Percentiles rank a stretch among this genome's conserved stretches.
These are phyloP conservation scores for Isoetes taiwanensis DNA, from an alignment of 75 land plant species.

Conservation along the genomic window DNA sequence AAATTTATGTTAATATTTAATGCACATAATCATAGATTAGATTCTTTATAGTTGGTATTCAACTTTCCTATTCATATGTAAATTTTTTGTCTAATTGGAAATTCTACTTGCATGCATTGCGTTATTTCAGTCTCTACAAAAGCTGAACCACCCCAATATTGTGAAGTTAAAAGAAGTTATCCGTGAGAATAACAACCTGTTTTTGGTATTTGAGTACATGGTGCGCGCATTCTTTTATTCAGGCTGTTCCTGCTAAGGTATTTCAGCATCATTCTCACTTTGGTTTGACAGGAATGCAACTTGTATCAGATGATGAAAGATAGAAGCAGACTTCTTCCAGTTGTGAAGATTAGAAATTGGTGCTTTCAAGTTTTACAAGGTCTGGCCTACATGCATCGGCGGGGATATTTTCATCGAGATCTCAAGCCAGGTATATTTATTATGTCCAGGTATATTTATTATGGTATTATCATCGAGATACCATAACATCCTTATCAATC, in stretches of 20 bases:
- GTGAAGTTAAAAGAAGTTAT: constrained; percentile 5
- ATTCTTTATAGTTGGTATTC: no score
- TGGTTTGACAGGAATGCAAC: constrained; percentile 4
- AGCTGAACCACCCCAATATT: constrained; percentile 3
- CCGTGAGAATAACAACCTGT: not conserved
- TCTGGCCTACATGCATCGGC: constrained; percentile 6
- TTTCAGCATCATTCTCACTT: not conserved
- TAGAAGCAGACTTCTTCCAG: not conserved
- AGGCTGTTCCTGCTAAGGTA: not conserved
- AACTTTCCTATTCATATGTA: not conserved
- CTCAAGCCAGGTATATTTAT: not conserved
- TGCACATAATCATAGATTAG: no score
- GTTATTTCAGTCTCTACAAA: not conserved
- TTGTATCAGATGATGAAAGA: constrained; percentile 5
- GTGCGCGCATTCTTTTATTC: no score
- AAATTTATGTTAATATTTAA: no score
- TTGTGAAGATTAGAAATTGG: not conserved
- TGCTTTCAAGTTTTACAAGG: constrained; percentile 1
- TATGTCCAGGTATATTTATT: no score
- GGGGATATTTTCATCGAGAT: constrained; percentile 3
- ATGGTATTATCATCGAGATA: no score
- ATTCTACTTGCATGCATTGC: not conserved
- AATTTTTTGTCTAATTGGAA: not conserved
- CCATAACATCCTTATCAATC: no score
- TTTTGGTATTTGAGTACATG: constrained; percentile 7